These are phyloP conservation scores for Cyphellophora europaea DNA, from an alignment of 2,329 filamentous ascomycete species.

Conservation along the genomic window DNA sequence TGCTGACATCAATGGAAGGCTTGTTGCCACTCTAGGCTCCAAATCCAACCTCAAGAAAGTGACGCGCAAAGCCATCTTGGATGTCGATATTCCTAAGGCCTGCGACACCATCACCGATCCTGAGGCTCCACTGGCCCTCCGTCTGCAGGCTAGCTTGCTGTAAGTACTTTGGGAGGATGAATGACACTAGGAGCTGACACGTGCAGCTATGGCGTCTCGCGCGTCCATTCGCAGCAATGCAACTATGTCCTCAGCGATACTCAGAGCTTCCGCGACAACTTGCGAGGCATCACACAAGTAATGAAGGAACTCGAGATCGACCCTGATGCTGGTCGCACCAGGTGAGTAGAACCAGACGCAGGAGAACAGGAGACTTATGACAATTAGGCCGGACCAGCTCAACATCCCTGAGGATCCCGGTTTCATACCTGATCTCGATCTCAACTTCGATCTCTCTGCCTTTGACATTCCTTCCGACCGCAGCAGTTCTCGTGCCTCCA, in stretches of 20 bases:
- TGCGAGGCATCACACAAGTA: conserved; percentile 57
- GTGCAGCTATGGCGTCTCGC: conserved; percentile 63
- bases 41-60: conserved; percentile 64
- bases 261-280: conserved; percentile 62
- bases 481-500: conserved; percentile 22
- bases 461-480: conserved; percentile 29
- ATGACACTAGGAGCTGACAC: conserved; percentile 13
- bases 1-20: conserved; percentile 44
- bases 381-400: conserved; percentile 60
- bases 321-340: conserved; percentile 59
- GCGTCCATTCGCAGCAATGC: conserved; percentile 81
- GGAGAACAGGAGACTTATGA: not conserved
- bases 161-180: conserved; percentile 26
- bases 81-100: conserved; percentile 77
- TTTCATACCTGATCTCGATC: conserved; percentile 59
- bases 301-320: conserved; percentile 55
- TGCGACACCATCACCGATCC: conserved; percentile 82
- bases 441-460: conserved; percentile 44
- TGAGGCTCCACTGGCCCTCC: conserved; percentile 77
- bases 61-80: conserved; percentile 75
- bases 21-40: conserved; percentile 77
- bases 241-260: conserved; percentile 75
- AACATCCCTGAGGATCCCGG: conserved; percentile 72
- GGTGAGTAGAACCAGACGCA: conserved; percentile 41
- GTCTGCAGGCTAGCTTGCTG: conserved; percentile 83